phyloP scores from a whole-genome alignment of 1,139 yeast species.

The Geotrichum siamense region DNA sequence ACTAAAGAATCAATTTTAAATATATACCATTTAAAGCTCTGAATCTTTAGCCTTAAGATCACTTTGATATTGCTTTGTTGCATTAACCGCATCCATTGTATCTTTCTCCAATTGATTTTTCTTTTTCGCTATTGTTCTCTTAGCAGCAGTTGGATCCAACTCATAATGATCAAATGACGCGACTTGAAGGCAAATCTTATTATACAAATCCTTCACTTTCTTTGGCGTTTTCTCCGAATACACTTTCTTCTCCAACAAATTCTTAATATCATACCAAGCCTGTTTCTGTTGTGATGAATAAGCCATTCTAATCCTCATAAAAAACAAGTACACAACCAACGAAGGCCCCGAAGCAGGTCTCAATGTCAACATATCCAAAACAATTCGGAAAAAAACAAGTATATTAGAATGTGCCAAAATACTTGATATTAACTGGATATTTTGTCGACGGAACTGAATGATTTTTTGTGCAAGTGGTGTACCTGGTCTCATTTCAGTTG shows the following conservation, averaged over 20 bases:
- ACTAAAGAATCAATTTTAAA: no score
- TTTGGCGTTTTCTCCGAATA: conserved; percentile 51
- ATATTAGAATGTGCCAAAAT: conserved; percentile 65
- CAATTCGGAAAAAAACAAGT: conserved; percentile 40
- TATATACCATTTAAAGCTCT: no score
- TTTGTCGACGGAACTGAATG: conserved; percentile 41
- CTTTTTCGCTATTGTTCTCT: conserved; percentile 13
- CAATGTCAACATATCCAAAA: conserved; percentile 53
- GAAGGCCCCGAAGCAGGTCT: conserved; percentile 61
- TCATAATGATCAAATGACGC: conserved; percentile 38
- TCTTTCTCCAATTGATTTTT: conserved; percentile 9
- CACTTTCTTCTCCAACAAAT: conserved; percentile 54
- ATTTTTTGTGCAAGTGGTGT: conserved; percentile 41
- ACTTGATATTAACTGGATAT: conserved; percentile 57
- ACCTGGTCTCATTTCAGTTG: conserved; percentile 54
- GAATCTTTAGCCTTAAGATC: conserved; percentile 7
- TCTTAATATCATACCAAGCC: conserved; percentile 56
- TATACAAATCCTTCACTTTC: conserved; percentile 52
- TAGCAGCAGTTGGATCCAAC: conserved; percentile 21
- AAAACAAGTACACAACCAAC: conserved; percentile 49
- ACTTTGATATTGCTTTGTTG: conserved; percentile 15
- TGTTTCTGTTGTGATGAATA: conserved; percentile 62
- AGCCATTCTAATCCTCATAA: conserved; percentile 69
- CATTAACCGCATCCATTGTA: conserved; percentile 11
- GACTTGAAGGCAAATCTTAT: conserved; percentile 23